phyloP scores from a whole-genome alignment of 768 basidiomycete species.

The Amanita inopinata region DNA sequence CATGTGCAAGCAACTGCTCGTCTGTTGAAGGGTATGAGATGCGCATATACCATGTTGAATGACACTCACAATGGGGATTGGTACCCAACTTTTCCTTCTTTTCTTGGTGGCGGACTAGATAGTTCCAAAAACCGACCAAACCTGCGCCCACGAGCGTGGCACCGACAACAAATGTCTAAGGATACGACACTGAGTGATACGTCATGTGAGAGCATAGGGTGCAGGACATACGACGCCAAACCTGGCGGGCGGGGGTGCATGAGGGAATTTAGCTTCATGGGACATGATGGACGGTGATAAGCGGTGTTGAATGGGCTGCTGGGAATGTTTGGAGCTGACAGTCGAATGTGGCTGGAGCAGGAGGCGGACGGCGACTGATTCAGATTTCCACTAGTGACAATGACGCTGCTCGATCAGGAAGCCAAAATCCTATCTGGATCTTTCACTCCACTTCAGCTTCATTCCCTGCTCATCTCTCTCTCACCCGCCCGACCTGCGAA shows the following conservation, averaged over 20 bases:
- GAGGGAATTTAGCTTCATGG: constrained; percentile 1
- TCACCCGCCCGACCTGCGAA: too few species aligned
- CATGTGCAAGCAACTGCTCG: constrained; percentile 23
- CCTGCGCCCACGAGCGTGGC: constrained; percentile 16
- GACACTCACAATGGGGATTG: constrained; percentile 22
- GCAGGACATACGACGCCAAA: constrained; percentile 13
- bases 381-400: not conserved
- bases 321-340: too few species aligned
- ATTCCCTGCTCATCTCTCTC: not conserved
- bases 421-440: too few species aligned
- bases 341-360: too few species aligned
- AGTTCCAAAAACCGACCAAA: constrained; percentile 22
- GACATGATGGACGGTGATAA: not conserved
- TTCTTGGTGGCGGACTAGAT: constrained; percentile 18
- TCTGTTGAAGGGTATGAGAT: constrained; percentile 13
- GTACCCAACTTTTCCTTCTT: constrained; percentile 18
- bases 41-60: not conserved
- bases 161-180: constrained; percentile 21
- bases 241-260: constrained; percentile 3
- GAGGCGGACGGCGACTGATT: too few species aligned
- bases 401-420: not conserved
- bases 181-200: not conserved
- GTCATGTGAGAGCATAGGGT: not conserved
- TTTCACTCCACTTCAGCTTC: not conserved
- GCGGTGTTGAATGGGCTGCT: too few species aligned